Percentiles rank a stretch among this genome's conserved stretches.
These are phyloP conservation scores for Aspergillus heteromorphus DNA, from an alignment of 495 filamentous ascomycete genomes.

Conservation along the genomic window DNA sequence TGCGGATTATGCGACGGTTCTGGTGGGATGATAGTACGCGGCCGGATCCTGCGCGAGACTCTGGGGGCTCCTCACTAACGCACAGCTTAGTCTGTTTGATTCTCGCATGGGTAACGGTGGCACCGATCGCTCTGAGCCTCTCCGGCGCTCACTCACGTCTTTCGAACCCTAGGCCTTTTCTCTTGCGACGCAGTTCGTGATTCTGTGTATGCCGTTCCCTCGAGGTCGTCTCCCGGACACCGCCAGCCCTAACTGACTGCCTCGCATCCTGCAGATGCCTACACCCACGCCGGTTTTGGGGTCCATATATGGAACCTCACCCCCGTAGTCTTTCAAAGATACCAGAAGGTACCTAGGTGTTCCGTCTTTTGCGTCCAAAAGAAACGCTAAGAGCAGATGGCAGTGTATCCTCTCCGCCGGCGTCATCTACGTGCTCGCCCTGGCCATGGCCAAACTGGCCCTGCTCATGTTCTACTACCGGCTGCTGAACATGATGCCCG, in stretches of 20 bases:
- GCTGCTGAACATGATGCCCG: slow-evolving; percentile 13
- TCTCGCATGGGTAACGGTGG: slow-evolving; percentile 19
- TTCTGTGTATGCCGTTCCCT: slow-evolving; percentile 16
- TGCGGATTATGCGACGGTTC: slow-evolving; percentile 13
- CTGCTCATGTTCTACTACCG: slow-evolving; percentile 30
- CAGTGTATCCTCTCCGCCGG: slow-evolving; percentile 15
- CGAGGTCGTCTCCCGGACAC: not conserved
- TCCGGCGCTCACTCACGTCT: not conserved
- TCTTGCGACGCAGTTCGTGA: slow-evolving; percentile 15
- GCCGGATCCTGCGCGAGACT: too few relatives aligned
- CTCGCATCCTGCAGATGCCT: slow-evolving; percentile 11
- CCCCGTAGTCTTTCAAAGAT: not conserved
- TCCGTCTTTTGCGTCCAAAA: too few relatives aligned
- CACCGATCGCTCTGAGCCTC: not conserved
- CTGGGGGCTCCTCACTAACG: too few relatives aligned
- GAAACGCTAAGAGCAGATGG: too few relatives aligned
- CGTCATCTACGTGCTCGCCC: slow-evolving; percentile 28
- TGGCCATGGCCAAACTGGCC: slow-evolving; percentile 29
- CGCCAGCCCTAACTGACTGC: slow-evolving; percentile 9
- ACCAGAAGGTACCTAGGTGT: slow-evolving; percentile 2
- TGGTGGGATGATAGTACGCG: slow-evolving; percentile 27
- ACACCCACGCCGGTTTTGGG: slow-evolving; percentile 1
- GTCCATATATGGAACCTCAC: slow-evolving; percentile 9
- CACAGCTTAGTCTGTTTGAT: slow-evolving; percentile 23
- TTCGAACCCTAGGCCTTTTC: slow-evolving; percentile 16